Conservation (phyloP, 208 protist species). For the Lotmaria passim region DNA sequence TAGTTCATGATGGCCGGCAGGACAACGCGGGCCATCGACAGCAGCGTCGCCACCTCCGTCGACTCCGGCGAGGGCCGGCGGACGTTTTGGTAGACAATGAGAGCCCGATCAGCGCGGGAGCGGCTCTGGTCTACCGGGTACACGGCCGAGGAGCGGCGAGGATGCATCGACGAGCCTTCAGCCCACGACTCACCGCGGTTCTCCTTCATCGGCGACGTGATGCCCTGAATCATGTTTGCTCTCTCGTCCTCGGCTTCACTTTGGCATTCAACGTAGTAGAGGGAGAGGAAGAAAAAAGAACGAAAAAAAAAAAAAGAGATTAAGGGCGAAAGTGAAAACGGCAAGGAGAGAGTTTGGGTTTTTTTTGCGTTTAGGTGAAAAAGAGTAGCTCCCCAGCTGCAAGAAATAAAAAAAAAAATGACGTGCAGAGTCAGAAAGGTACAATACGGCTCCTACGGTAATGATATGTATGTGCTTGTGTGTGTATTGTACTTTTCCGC, state of each 20-base stretch:
- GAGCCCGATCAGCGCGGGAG: conserved; percentile 28
- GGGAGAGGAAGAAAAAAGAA: background rate
- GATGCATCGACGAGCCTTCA: conserved; percentile 9
- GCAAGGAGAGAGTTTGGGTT: background rate
- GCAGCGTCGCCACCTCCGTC: conserved; percentile 41
- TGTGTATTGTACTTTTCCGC: too few species aligned
- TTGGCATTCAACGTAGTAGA: background rate
- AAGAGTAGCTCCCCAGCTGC: too few species aligned
- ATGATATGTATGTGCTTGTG: too few species aligned
- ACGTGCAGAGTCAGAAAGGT: too few species aligned
- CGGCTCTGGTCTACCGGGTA: conserved; percentile 17
- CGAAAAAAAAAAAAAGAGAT: background rate
- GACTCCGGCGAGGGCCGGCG: conserved; percentile 28
- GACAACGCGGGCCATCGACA: conserved; percentile 44
- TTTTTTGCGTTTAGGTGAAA: too few species aligned
- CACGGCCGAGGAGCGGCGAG: conserved; percentile 11
- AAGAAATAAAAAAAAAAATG: too few species aligned
- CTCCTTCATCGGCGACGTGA: conserved; percentile 2
- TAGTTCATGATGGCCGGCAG: conserved; percentile 74
- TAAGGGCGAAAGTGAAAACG: background rate
- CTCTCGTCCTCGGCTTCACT: background rate
- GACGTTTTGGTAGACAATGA: conserved; percentile 72
- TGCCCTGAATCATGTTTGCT: conserved; percentile 41
- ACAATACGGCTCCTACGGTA: too few species aligned
- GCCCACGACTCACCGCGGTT: conserved; percentile 14